These are phyloP conservation scores for Gillenia trifoliata DNA, from an alignment of 306 rosid species.

Conservation along the genomic window DNA sequence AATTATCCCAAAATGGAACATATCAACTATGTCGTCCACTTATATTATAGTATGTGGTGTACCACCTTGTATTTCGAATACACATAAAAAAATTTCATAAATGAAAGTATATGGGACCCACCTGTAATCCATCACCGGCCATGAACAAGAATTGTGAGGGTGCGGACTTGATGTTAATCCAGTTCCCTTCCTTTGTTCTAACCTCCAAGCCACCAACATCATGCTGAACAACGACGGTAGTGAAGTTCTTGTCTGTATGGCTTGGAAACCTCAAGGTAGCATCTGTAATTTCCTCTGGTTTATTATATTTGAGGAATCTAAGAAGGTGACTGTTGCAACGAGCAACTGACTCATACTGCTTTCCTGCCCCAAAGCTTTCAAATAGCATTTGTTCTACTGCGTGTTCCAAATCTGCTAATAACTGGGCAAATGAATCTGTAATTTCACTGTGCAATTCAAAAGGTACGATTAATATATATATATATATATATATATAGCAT, in stretches of 20 bases:
- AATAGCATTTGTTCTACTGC: neutral
- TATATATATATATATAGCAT: neutral
- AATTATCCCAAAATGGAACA: too few species aligned
- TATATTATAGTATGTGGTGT: too few species aligned
- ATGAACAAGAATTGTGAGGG: conserved; percentile 13
- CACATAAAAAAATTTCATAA: too few species aligned
- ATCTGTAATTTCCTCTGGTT: neutral
- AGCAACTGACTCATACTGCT: neutral
- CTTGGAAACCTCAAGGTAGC: neutral
- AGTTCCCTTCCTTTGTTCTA: neutral
- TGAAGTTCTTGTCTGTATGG: conserved; percentile 6
- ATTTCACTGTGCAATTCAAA: neutral
- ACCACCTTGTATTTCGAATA: too few species aligned
- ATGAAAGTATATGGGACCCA: neutral
- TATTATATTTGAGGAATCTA: conserved; percentile 1
- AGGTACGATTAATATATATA: neutral
- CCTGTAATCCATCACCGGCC: conserved; percentile 8
- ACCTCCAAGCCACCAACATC: conserved; percentile 14
- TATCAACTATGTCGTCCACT: too few species aligned
- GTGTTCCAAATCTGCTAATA: neutral
- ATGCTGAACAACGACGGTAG: conserved; percentile 4
- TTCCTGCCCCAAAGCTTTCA: neutral
- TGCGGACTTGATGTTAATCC: neutral
- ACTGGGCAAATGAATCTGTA: neutral
- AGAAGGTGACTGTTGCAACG: conserved; percentile 2